Conservation (phyloP, 2,329 filamentous ascomycete species). For the Fusarium torreyae region DNA sequence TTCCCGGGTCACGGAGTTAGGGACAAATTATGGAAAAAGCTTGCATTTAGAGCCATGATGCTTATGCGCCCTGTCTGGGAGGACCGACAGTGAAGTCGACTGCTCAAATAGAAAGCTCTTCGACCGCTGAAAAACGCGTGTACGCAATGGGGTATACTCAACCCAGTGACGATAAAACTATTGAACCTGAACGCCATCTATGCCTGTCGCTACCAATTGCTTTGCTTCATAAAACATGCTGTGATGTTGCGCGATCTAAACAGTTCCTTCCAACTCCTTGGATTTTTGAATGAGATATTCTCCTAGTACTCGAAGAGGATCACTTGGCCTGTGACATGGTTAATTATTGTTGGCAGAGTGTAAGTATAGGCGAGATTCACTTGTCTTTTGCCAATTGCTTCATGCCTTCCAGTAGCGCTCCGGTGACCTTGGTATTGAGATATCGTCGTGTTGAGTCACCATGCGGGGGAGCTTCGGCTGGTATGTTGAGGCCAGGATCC, state of each 20-base stretch:
- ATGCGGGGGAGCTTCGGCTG: constrained; percentile 72
- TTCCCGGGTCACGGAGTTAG: constrained; percentile 63
- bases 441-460: constrained; percentile 80
- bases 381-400: constrained; percentile 79
- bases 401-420: constrained; percentile 80
- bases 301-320: constrained; percentile 78
- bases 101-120: constrained; percentile 56
- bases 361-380: constrained; percentile 64
- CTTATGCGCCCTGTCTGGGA: constrained; percentile 57
- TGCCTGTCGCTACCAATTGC: constrained; percentile 30
- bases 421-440: constrained; percentile 79
- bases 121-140: constrained; percentile 53
- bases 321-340: constrained; percentile 66
- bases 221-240: constrained; percentile 4
- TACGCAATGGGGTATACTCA: constrained; percentile 47
- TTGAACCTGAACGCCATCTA: constrained; percentile 48
- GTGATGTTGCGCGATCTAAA: constrained; percentile 29
- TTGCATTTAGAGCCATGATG: constrained; percentile 63
- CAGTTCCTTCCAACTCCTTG: constrained; percentile 70
- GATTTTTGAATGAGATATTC: constrained; percentile 80
- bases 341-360: constrained; percentile 10
- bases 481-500: constrained; percentile 68
- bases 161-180: constrained; percentile 44
- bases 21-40: constrained; percentile 58
- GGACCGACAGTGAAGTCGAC: constrained; percentile 52